Percentiles rank a stretch among this genome's conserved stretches.
Conservation (phyloP, 2,329 filamentous ascomycete genomes). For the Colletotrichum echinochloae region DNA sequence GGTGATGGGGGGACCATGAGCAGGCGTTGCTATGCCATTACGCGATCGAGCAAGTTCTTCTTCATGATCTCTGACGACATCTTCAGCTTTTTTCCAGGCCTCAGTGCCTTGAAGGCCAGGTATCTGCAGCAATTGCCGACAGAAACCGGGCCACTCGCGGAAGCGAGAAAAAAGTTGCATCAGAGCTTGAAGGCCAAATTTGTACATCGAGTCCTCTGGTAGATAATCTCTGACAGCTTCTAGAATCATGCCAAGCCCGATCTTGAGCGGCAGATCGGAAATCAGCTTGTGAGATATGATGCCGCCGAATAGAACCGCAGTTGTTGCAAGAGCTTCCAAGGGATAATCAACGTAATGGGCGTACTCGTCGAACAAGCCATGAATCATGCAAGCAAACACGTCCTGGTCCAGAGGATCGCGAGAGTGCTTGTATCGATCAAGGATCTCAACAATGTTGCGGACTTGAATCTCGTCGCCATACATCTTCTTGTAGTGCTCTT, state of each 20-base stretch:
- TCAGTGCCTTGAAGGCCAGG: slow-evolving; percentile 86
- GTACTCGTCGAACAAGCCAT: slow-evolving; percentile 97
- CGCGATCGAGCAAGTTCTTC: slow-evolving; percentile 69
- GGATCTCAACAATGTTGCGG: slow-evolving; percentile 83
- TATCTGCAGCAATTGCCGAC: slow-evolving; percentile 84
- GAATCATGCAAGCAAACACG: slow-evolving; percentile 98
- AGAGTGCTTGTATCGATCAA: slow-evolving; percentile 90
- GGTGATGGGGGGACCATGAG: slow-evolving; percentile 51
- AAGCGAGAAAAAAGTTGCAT: slow-evolving; percentile 88
- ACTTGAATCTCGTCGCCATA: slow-evolving; percentile 92
- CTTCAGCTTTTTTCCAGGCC: slow-evolving; percentile 84
- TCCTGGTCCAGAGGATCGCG: slow-evolving; percentile 88
- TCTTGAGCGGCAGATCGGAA: slow-evolving; percentile 88
- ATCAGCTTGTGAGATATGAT: slow-evolving; percentile 96
- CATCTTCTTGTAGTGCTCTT: slow-evolving; percentile 98
- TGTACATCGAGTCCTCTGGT: slow-evolving; percentile 93
- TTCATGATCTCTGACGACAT: slow-evolving; percentile 77
- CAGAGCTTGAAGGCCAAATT: slow-evolving; percentile 95
- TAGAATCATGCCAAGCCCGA: slow-evolving; percentile 97
- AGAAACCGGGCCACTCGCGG: slow-evolving; percentile 95
- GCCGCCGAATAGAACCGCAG: slow-evolving; percentile 94
- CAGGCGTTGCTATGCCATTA: slow-evolving; percentile 59
- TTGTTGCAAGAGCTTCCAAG: slow-evolving; percentile 93
- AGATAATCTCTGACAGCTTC: slow-evolving; percentile 90
- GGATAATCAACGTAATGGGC: slow-evolving; percentile 96